These are phyloP conservation scores for Saccharomyces pastorianus DNA, from an alignment of 1,139 yeast species.

Conservation along the genomic window DNA sequence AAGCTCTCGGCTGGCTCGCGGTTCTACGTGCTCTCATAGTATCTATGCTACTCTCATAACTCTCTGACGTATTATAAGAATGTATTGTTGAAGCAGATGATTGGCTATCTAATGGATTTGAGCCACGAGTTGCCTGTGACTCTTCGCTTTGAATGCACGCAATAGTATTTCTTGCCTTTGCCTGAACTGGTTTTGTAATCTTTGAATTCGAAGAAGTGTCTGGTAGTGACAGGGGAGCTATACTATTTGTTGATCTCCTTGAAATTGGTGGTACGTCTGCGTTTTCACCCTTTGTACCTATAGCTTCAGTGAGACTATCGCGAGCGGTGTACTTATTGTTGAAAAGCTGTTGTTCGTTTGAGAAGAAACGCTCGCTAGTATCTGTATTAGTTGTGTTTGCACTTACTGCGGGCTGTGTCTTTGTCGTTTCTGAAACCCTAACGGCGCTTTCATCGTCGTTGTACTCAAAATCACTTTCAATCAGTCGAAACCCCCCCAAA, in stretches of 20 bases:
- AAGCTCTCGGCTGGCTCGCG: neutral
- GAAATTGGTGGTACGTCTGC: neutral
- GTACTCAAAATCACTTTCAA: slow-evolving; percentile 57
- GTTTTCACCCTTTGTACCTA: neutral
- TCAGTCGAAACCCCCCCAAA: slow-evolving; percentile 63
- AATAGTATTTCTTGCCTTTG: neutral
- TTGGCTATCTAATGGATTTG: neutral
- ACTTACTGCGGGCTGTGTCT: slow-evolving; percentile 3
- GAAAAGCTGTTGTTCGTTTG: neutral
- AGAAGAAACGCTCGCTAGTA: slow-evolving; percentile 1
- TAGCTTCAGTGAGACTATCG: neutral
- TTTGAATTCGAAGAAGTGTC: neutral
- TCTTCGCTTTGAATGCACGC: neutral
- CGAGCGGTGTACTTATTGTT: neutral
- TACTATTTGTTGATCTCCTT: neutral
- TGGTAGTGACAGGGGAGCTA: neutral
- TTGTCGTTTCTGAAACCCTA: slow-evolving; percentile 6
- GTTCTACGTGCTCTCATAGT: neutral
- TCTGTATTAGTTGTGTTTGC: slow-evolving; percentile 3
- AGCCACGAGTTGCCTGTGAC: neutral
- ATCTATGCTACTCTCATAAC: neutral
- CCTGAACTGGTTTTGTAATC: neutral
- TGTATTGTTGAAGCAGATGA: neutral
- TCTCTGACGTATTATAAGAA: neutral
- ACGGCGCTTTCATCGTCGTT: slow-evolving; percentile 27